Evolutionary conservation across 352 stramenopile genomes (phyloP).

Genomic region (Phytophthora europaea): DNA sequence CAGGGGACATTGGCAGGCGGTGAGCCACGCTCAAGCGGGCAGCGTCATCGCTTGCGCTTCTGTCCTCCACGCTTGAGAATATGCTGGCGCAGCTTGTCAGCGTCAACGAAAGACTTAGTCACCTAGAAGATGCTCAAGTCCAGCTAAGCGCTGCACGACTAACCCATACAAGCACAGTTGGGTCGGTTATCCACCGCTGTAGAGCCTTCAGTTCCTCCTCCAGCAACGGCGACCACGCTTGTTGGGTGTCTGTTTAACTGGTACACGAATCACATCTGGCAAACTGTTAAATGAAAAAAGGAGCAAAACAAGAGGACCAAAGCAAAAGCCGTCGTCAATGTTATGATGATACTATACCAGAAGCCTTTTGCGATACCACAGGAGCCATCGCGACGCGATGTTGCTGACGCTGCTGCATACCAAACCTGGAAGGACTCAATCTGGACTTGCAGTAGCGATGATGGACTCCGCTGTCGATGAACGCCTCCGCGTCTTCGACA

Average conservation of each 20-base stretch:
- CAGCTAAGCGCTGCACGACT: no score
- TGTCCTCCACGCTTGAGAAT: slow-evolving; percentile 4
- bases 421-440: not conserved
- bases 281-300: slow-evolving; percentile 11
- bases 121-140: not conserved
- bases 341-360: slow-evolving; percentile 15
- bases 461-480: not conserved
- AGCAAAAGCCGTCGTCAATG: slow-evolving; percentile 10
- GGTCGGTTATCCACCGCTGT: no score
- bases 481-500: not conserved
- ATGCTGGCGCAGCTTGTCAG: not conserved
- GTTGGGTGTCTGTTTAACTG: slow-evolving; percentile 6
- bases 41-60: not conserved
- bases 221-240: not conserved
- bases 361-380: not conserved
- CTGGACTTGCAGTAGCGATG: not conserved
- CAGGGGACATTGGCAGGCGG: not conserved
- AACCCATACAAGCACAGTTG: no score
- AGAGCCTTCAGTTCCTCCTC: not conserved
- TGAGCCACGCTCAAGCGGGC: slow-evolving; percentile 2
- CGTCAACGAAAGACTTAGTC: not conserved
- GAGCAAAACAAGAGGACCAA: slow-evolving; percentile 12
- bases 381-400: no score
- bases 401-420: not conserved
- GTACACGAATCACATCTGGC: slow-evolving; percentile 6